Base-by-base conservation (phyloP, 2,329 filamentous ascomycete species). In the Alternaria atra region DNA sequence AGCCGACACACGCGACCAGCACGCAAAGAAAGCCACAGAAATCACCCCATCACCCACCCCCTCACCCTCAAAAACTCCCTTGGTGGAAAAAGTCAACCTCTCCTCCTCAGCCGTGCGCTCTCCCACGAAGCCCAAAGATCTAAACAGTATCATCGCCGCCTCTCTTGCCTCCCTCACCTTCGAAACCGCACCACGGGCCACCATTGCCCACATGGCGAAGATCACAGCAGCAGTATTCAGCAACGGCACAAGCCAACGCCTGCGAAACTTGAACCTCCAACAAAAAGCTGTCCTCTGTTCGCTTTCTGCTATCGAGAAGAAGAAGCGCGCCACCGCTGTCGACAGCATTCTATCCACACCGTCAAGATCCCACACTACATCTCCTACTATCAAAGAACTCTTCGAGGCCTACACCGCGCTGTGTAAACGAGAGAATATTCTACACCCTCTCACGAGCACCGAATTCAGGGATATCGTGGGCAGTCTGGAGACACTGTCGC, bases 251-350 rank as follows among this genome's bases (percentile, higher is more conserved):
- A 87, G 85, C 12, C 93, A 97, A 70, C 88, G 95, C 59, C 87
- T 99, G 13, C 90, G 91, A 77, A 89, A 90, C 5, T 87, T 99
- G 58, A 99, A 98, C 76, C 85, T 99, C 2, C 96, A 99, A 76
- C 95, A 99, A 79, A 98, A 97, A 78, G 95, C 94, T 4, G 93
- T 94, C 0, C 85, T 99, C 9, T 99, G 95, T 80, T 89, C 94
- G 0, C 84, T 99, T 13, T 86, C 94, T 39, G 92, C 93, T 2
- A 87, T 95, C n/a, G 94, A 97, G 77, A 92, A 91, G 70, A 89
- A 88, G 64, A 90, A 87, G 67, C 84, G 87, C 50, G 81, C 75
- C n/a, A 71, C 74, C 1, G 73, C 70, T 7, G 68, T 67, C 32
- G 71, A 78, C 13, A 69, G 40, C 27, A 61, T 75, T 13, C 56